Evolutionary conservation across 768 basidiomycete genomes (phyloP).

Genomic region (Stropharia rugosoannulata): DNA sequence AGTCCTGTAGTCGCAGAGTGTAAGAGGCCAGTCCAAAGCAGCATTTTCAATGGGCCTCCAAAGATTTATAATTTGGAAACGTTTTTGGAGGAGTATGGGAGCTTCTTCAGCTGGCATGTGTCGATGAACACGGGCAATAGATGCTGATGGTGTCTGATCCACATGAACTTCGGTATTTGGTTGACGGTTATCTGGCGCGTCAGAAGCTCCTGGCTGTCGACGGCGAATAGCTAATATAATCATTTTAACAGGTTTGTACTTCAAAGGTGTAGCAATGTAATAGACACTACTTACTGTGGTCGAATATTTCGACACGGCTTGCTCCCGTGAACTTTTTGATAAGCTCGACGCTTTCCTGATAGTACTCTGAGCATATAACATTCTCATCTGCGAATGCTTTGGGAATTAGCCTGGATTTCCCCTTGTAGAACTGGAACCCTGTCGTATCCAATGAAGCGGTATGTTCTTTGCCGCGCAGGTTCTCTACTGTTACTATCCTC

Average conservation of each 20-base stretch:
- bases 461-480: constrained; percentile 51
- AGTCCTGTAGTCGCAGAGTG: constrained; percentile 49
- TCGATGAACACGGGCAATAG: constrained; percentile 45
- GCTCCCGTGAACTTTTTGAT: constrained; percentile 63
- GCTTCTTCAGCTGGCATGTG: constrained; percentile 50
- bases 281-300: constrained; percentile 49
- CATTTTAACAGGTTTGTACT: constrained; percentile 19
- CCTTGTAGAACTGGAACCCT: constrained; percentile 47
- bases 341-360: constrained; percentile 57
- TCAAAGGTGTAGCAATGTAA: too few species aligned
- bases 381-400: constrained; percentile 46
- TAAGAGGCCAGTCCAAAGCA: constrained; percentile 51
- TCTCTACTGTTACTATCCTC: constrained; percentile 42
- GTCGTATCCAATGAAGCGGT: constrained; percentile 43
- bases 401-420: constrained; percentile 38
- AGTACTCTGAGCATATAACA: constrained; percentile 55
- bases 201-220: constrained; percentile 34
- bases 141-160: constrained; percentile 48
- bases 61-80: constrained; percentile 61
- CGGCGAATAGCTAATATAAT: constrained; percentile 26
- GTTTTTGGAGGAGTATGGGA: constrained; percentile 38
- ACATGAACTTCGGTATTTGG: constrained; percentile 48
- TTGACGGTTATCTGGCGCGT: constrained; percentile 37
- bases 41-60: constrained; percentile 55
- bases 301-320: constrained; percentile 54